phyloP scores from a whole-genome alignment of 805 yeast species.

The Ogataea zsoltii region DNA sequence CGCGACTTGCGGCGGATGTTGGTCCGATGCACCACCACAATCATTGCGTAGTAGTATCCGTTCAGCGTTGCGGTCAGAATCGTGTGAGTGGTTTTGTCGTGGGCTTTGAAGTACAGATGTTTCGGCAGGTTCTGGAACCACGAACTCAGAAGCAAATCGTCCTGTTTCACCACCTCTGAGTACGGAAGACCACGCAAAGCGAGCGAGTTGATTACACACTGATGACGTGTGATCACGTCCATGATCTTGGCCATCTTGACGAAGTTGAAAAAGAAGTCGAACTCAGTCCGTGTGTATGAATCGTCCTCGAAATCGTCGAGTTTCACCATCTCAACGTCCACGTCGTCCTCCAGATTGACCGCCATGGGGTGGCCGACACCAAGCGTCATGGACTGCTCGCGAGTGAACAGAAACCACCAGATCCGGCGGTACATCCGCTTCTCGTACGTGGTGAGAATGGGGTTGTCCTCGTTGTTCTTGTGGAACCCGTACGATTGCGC shows the following conservation, averaged over 20 bases:
- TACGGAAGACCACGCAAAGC: conserved; percentile 40
- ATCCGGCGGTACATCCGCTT: conserved; percentile 17
- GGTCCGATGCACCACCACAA: conserved; percentile 67
- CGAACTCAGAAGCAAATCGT: conserved; percentile 71
- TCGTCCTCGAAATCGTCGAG: conserved; percentile 59
- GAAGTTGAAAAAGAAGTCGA: conserved; percentile 58
- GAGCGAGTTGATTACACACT: conserved; percentile 30
- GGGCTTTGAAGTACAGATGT: conserved; percentile 57
- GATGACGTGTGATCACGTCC: conserved; percentile 71
- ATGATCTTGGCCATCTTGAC: conserved; percentile 69
- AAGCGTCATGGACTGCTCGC: conserved; percentile 34
- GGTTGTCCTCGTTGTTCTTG: conserved; percentile 36
- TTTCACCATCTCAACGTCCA: conserved; percentile 73
- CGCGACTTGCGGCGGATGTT: conserved; percentile 45
- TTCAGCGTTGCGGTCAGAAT: conserved; percentile 59
- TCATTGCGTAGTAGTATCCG: conserved; percentile 65
- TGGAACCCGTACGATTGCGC: conserved; percentile 79
- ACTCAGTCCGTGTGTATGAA: conserved; percentile 32
- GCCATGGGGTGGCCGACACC: conserved; percentile 67
- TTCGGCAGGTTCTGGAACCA: conserved; percentile 71
- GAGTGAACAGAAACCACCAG: conserved; percentile 19
- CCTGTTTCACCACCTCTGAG: conserved; percentile 66
- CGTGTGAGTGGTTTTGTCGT: conserved; percentile 34
- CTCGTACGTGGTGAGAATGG: conserved; percentile 20
- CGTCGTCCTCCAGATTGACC: conserved; percentile 60